Conservation (phyloP, 805 yeast species). For the Nakazawaea anatomiae region DNA sequence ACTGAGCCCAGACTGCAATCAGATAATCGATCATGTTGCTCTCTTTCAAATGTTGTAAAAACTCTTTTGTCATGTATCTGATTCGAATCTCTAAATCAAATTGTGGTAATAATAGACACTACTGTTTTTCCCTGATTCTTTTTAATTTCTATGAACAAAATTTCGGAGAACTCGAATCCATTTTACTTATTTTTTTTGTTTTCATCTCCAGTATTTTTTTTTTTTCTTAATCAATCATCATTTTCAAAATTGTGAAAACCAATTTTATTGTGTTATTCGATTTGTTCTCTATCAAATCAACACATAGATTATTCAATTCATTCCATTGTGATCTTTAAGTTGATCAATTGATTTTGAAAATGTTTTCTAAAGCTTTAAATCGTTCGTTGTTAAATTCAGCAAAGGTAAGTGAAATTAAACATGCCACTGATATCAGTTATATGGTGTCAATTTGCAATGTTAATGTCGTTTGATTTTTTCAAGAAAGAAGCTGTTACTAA, state of each 20-base stretch:
- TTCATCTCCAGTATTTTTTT: not conserved
- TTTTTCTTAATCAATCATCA: not conserved
- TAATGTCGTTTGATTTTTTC: too few relatives aligned
- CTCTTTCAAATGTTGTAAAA: too few relatives aligned
- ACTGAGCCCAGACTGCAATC: too few relatives aligned
- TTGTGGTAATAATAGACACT: not conserved
- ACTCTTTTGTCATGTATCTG: too few relatives aligned
- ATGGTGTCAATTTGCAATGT: too few relatives aligned
- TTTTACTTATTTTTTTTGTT: not conserved
- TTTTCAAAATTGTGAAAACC: not conserved
- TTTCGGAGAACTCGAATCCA: constrained; percentile 12
- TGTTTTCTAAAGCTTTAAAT: constrained; percentile 11
- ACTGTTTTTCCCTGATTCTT: not conserved
- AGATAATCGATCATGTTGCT: too few relatives aligned
- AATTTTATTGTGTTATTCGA: not conserved
- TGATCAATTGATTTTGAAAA: not conserved
- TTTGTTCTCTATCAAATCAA: not conserved
- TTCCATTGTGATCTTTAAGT: not conserved
- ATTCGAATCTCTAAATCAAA: too few relatives aligned
- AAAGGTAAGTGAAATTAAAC: constrained; percentile 3
- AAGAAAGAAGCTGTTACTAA: not conserved
- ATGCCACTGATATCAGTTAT: too few relatives aligned
- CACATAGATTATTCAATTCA: not conserved
- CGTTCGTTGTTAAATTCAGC: constrained; percentile 10
- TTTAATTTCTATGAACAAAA: not conserved